Evolutionary conservation across 2,329 filamentous ascomycete species (phyloP).

Genomic region (Aureobasidium sp.): DNA sequence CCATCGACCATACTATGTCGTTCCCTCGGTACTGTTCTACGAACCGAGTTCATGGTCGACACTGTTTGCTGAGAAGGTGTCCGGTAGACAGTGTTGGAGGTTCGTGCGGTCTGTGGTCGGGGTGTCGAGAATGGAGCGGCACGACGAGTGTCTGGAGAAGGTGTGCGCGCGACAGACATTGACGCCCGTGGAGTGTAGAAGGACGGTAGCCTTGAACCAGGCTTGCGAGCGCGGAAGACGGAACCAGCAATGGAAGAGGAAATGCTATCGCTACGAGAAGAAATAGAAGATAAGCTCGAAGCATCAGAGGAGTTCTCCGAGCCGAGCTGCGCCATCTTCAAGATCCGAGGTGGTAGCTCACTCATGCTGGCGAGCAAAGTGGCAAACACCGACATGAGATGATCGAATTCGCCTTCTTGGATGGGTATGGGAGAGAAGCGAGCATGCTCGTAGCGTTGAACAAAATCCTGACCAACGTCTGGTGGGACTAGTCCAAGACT

Average conservation of each 20-base stretch:
- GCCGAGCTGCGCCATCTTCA: background rate
- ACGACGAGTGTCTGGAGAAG: background rate
- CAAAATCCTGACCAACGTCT: slow-evolving; percentile 52
- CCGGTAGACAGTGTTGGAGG: background rate
- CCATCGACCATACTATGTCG: background rate
- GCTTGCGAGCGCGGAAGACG: background rate
- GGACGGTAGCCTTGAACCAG: background rate
- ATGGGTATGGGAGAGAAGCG: slow-evolving; percentile 70
- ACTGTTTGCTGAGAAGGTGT: slow-evolving; percentile 5
- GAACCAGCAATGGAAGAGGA: slow-evolving; percentile 12
- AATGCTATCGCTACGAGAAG: slow-evolving; percentile 5
- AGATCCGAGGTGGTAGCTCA: background rate
- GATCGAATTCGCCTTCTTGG: slow-evolving; percentile 62
- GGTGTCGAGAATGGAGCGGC: background rate
- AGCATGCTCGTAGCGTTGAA: slow-evolving; percentile 72
- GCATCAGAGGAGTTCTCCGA: background rate
- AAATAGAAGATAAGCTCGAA: slow-evolving; percentile 6
- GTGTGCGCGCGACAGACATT: slow-evolving; percentile 1
- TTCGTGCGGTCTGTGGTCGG: background rate
- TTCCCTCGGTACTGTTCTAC: background rate
- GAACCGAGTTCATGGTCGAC: background rate
- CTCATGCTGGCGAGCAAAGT: slow-evolving; percentile 69
- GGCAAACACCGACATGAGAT: slow-evolving; percentile 78
- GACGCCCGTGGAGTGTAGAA: slow-evolving; percentile 13
- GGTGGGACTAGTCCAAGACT: slow-evolving; percentile 56